Evolutionary conservation across 2,329 filamentous ascomycete species (phyloP).

Genomic region (Ophiostoma tasmaniense): DNA sequence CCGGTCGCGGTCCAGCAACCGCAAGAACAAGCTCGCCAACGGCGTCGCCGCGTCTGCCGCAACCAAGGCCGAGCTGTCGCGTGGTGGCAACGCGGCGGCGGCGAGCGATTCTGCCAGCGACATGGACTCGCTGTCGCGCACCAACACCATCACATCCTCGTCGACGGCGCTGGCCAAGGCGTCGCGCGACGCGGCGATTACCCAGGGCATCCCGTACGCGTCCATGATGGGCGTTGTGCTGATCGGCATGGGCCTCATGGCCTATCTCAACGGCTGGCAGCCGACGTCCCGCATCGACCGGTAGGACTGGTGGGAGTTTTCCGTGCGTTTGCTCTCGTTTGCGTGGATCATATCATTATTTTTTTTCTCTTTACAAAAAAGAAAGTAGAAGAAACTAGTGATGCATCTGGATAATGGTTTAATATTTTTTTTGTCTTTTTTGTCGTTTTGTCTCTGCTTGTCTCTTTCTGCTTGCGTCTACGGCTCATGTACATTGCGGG

Average conservation of each 20-base stretch:
- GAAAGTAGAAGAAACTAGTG: background rate
- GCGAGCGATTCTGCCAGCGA: background rate
- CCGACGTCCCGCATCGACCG: slow-evolving; percentile 32
- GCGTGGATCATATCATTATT: background rate
- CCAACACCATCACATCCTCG: slow-evolving; percentile 40
- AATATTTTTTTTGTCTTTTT: background rate
- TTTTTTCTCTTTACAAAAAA: background rate
- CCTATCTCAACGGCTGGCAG: slow-evolving; percentile 78
- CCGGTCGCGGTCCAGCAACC: background rate
- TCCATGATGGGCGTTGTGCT: slow-evolving; percentile 77
- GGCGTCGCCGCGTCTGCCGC: slow-evolving; percentile 14
- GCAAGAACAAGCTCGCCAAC: background rate
- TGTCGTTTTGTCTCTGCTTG: background rate
- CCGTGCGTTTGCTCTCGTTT: background rate
- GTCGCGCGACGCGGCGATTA: slow-evolving; percentile 36
- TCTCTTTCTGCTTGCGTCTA: background rate
- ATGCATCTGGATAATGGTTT: slow-evolving; percentile 10
- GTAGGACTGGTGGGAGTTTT: slow-evolving; percentile 17
- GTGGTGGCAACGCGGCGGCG: slow-evolving; percentile 14
- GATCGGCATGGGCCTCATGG: slow-evolving; percentile 76
- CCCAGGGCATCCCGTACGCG: slow-evolving; percentile 62
- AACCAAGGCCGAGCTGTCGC: slow-evolving; percentile 31
- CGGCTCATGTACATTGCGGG: slow-evolving; percentile 4
- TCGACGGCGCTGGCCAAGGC: slow-evolving; percentile 30
- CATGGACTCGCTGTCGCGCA: slow-evolving; percentile 35